Percentiles rank a stretch among this genome's conserved stretches.
Conservation (phyloP, 768 basidiomycete species). For the Thelephora aurantiotincta region DNA sequence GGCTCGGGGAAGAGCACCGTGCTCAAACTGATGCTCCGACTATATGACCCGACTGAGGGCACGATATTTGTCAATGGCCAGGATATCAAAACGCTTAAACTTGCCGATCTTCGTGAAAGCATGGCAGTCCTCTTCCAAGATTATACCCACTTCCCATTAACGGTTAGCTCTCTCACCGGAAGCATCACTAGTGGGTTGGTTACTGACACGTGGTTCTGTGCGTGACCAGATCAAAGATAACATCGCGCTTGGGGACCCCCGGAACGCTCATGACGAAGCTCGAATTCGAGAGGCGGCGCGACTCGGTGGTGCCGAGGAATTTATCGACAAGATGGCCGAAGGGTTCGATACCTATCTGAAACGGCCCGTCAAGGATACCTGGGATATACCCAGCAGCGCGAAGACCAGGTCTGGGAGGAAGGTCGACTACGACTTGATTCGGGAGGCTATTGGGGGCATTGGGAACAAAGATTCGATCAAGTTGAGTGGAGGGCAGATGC, state of each 20-base stretch:
- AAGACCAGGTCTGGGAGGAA: constrained; percentile 42
- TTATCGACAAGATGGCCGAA: constrained; percentile 50
- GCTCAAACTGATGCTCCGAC: constrained; percentile 53
- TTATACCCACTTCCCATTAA: constrained; percentile 66
- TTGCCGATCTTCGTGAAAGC: constrained; percentile 50
- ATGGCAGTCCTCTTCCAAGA: constrained; percentile 71
- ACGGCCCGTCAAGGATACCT: constrained; percentile 57
- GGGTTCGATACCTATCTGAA: constrained; percentile 61
- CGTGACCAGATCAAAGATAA: constrained; percentile 56
- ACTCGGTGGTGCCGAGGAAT: constrained; percentile 54
- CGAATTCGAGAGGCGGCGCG: constrained; percentile 50
- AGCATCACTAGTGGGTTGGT: neutral
- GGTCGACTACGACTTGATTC: constrained; percentile 35
- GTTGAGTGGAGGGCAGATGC: constrained; percentile 68
- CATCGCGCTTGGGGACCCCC: constrained; percentile 60
- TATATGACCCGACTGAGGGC: constrained; percentile 61
- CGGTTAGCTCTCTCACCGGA: constrained; percentile 22
- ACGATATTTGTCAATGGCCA: constrained; percentile 48
- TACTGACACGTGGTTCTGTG: neutral
- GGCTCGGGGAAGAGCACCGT: constrained; percentile 74
- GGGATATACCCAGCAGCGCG: constrained; percentile 54
- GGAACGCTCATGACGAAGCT: constrained; percentile 34
- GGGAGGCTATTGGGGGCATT: constrained; percentile 30
- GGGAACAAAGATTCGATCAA: constrained; percentile 15
- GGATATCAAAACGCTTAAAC: constrained; percentile 46